A percentile compares a stretch with the other conserved stretches of the same genome.
phyloP scores from a whole-genome alignment of 2,329 filamentous ascomycete species.

The Ophiocordyceps camponoti-floridani region DNA sequence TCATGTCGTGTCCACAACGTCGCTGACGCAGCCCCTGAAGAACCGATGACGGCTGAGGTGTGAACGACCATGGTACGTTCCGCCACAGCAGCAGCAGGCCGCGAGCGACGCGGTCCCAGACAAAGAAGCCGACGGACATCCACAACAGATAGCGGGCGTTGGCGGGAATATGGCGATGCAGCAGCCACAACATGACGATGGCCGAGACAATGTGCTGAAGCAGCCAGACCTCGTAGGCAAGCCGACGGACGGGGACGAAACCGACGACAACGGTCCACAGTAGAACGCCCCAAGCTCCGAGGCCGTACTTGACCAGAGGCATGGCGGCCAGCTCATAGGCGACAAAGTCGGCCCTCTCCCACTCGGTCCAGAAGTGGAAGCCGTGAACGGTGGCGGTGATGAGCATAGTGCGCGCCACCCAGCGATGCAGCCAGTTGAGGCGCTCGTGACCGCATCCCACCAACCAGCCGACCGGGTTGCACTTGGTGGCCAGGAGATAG shows the following conservation, averaged over 20 bases:
- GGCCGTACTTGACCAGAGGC: conserved; percentile 46
- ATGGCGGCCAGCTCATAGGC: conserved; percentile 40
- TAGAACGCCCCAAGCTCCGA: conserved; percentile 48
- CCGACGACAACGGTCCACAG: conserved; percentile 48
- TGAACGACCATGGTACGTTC: conserved; percentile 25
- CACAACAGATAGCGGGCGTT: conserved; percentile 45
- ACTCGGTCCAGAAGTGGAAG: conserved; percentile 49
- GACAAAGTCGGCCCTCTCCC: conserved; percentile 41
- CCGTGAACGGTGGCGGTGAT: conserved; percentile 52
- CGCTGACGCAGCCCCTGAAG: background rate
- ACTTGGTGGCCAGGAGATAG: conserved; percentile 42
- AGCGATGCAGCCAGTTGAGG: conserved; percentile 57
- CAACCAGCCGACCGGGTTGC: conserved; percentile 39
- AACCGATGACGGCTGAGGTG: conserved; percentile 6
- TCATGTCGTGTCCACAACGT: conserved; percentile 32
- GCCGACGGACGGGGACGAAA: conserved; percentile 43
- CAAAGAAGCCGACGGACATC: conserved; percentile 44
- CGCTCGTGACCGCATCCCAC: conserved; percentile 49
- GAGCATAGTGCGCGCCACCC: conserved; percentile 52
- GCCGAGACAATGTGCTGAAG: conserved; percentile 48
- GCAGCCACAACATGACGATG: conserved; percentile 40
- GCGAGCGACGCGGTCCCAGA: conserved; percentile 41
- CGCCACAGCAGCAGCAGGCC: conserved; percentile 28
- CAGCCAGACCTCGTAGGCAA: conserved; percentile 53
- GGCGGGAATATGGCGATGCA: conserved; percentile 44